These are phyloP conservation scores for Exophiala xenobiotica DNA, from an alignment of 2,329 filamentous ascomycete genomes.

Conservation along the genomic window DNA sequence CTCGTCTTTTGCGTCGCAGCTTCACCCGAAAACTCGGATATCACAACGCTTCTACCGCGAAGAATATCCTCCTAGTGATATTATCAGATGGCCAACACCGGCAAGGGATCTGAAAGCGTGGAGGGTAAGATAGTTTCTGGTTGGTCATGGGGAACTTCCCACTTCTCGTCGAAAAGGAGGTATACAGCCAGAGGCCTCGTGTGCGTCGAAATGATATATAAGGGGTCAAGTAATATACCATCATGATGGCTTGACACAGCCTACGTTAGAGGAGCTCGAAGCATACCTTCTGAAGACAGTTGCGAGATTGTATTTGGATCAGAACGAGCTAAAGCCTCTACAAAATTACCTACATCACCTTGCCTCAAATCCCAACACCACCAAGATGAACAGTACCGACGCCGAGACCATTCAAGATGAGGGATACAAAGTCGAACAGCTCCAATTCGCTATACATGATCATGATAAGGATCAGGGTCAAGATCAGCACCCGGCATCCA, in stretches of 20 bases:
- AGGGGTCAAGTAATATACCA: not conserved
- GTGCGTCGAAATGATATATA: not conserved
- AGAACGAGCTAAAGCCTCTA: not conserved
- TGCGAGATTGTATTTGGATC: not conserved
- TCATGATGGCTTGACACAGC: not conserved
- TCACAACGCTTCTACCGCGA: not conserved
- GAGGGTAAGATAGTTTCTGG: not conserved
- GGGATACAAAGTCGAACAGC: not conserved
- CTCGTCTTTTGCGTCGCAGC: no score
- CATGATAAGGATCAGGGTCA: no score
- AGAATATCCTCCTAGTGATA: not conserved
- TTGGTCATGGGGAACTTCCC: not conserved
- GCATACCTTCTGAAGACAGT: not conserved
- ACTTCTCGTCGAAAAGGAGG: not conserved
- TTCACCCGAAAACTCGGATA: no score
- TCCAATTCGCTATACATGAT: not conserved
- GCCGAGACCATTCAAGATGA: not conserved
- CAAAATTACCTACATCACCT: not conserved
- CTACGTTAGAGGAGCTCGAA: not conserved
- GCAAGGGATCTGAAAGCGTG: not conserved
- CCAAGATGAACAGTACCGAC: not conserved
- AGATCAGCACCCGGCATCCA: not conserved
- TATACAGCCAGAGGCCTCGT: not conserved
- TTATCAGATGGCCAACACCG: not conserved
- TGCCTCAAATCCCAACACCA: no score